A percentile compares a stretch with the other conserved stretches of the same genome.
These are phyloP conservation scores for Penicillium silybi DNA, from an alignment of 495 filamentous ascomycete species.

Conservation along the genomic window DNA sequence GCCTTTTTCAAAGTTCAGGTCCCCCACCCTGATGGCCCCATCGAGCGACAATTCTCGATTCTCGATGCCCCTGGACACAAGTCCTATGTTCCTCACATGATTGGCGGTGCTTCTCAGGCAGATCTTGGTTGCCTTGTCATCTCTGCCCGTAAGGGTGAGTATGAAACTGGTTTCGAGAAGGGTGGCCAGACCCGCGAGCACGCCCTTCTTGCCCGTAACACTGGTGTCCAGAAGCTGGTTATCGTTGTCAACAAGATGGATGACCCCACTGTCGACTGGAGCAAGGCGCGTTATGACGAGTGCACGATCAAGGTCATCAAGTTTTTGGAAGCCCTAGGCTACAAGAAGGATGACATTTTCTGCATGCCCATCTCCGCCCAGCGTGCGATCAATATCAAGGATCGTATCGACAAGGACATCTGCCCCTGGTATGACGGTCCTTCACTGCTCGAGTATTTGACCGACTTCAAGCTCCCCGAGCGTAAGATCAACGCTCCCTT, in stretches of 20 bases:
- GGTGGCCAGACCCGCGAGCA: conserved; percentile 97
- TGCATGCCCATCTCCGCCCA: conserved; percentile 98
- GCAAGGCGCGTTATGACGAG: conserved; percentile 83
- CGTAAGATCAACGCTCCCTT: conserved; percentile 97
- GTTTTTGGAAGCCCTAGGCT: conserved; percentile 88
- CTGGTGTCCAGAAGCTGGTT: conserved; percentile 91
- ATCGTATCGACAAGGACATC: conserved; percentile 73
- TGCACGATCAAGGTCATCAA: conserved; percentile 82
- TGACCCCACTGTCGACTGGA: conserved; percentile 93
- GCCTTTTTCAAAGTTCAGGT: conserved; percentile 93
- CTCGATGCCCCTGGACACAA: conserved; percentile 97
- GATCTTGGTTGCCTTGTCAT: conserved; percentile 96
- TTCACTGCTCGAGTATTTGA: conserved; percentile 92
- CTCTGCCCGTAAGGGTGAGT: conserved; percentile 95
- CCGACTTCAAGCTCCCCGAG: conserved; percentile 84
- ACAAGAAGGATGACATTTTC: conserved; percentile 87
- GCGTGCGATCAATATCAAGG: conserved; percentile 78
- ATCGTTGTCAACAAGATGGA: conserved; percentile 98
- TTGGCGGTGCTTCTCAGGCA: conserved; percentile 92
- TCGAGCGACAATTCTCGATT: conserved; percentile 69
- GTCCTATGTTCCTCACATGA: conserved; percentile 94
- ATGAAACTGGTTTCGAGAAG: conserved; percentile 99
- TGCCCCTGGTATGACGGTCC: conserved; percentile 84
- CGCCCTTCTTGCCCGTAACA: conserved; percentile 95
- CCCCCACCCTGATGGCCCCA: conserved; percentile 45